Conservation (phyloP, 768 basidiomycete species). For the Calvatia gigantea region DNA sequence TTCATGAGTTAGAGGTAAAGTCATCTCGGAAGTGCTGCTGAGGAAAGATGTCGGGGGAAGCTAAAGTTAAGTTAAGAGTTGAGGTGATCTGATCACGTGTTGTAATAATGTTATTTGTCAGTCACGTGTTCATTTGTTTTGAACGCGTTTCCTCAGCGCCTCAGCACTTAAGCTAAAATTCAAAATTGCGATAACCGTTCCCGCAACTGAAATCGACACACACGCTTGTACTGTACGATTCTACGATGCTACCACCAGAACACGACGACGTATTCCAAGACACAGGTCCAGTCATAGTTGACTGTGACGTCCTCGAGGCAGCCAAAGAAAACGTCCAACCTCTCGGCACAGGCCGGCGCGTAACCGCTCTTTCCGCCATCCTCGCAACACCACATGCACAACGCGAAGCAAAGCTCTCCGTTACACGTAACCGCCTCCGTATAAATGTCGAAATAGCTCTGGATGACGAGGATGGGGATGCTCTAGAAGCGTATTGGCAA, state of each 20-base stretch:
- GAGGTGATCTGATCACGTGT: too few species aligned
- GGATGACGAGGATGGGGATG: constrained; percentile 77
- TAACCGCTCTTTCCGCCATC: constrained; percentile 71
- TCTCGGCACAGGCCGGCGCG: constrained; percentile 73
- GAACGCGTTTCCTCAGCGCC: too few species aligned
- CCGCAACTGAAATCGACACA: too few species aligned
- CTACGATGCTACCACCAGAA: constrained; percentile 11
- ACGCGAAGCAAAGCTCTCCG: constrained; percentile 64
- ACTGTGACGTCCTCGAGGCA: constrained; percentile 78
- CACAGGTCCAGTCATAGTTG: constrained; percentile 51
- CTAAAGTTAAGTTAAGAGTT: too few species aligned
- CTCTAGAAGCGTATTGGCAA: constrained; percentile 80
- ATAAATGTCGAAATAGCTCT: constrained; percentile 71
- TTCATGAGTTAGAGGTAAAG: too few species aligned
- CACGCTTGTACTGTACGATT: too few species aligned
- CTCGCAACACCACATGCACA: constrained; percentile 76
- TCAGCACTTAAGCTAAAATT: too few species aligned
- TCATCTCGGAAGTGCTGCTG: too few species aligned
- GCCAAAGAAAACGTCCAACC: constrained; percentile 88
- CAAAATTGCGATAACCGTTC: too few species aligned
- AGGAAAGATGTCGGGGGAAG: too few species aligned
- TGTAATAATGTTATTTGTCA: too few species aligned
- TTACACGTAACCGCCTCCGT: constrained; percentile 61
- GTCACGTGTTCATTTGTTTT: too few species aligned
- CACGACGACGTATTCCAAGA: constrained; percentile 43